Evolutionary conservation across 306 rosid genomes (phyloP).

Genomic region (Rosa rugosa): DNA sequence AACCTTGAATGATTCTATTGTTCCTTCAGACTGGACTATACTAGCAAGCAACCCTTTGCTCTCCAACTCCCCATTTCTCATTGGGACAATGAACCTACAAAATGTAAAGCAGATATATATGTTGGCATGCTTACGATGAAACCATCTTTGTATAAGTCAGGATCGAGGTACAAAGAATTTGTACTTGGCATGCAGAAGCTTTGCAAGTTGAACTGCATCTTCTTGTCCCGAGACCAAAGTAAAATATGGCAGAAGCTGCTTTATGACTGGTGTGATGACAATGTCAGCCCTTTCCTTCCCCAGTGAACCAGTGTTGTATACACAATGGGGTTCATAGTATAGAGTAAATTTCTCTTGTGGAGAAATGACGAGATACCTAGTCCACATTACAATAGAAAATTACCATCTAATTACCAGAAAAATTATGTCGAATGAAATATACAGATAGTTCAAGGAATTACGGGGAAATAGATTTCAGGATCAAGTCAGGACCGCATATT

Average conservation of each 20-base stretch:
- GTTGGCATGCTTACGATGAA: neutral
- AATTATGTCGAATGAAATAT: neutral
- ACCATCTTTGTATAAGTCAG: neutral
- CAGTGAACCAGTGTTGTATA: conserved; percentile 53
- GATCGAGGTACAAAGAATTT: neutral
- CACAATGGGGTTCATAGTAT: conserved; percentile 94
- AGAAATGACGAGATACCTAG: conserved; percentile 69
- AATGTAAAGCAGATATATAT: neutral
- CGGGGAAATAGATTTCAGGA: neutral
- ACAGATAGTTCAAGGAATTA: neutral
- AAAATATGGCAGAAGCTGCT: conserved; percentile 78
- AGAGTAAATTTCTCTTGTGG: conserved; percentile 66
- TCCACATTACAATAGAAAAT: conserved; percentile 14
- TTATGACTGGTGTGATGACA: conserved; percentile 87
- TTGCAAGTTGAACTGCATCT: conserved; percentile 89
- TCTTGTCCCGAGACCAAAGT: conserved; percentile 93
- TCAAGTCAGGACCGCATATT: neutral
- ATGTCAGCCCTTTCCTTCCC: conserved; percentile 81
- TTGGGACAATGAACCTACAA: conserved; percentile 73
- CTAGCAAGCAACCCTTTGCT: conserved; percentile 81
- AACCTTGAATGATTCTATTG: conserved; percentile 86
- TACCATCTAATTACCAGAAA: neutral
- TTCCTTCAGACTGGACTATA: conserved; percentile 62
- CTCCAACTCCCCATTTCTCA: conserved; percentile 87
- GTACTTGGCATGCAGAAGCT: conserved; percentile 79